Evolutionary conservation across 2,329 filamentous ascomycete species (phyloP).

Genomic region (Phaeosphaeriaceae sp.): DNA sequence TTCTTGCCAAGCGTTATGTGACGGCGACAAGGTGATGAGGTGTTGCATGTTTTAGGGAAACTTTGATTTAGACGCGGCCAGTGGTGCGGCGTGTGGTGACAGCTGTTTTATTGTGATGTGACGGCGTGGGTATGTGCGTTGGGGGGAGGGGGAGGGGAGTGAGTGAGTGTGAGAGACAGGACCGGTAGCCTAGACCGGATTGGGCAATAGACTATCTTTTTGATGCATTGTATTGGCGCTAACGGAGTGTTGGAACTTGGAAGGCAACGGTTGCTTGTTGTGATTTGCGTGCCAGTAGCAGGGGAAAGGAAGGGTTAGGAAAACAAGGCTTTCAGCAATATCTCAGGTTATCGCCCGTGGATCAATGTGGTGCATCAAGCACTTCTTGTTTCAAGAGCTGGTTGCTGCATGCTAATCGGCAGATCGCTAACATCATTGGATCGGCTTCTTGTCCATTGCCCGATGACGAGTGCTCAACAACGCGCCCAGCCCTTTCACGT

Average conservation of each 20-base stretch:
- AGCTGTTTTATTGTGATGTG: too few species aligned
- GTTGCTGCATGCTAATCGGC: constrained; percentile 1
- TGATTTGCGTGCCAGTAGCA: not conserved
- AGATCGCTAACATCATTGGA: constrained; percentile 6
- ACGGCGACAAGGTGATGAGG: too few species aligned
- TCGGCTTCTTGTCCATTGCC: constrained; percentile 1
- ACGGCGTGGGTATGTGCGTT: too few species aligned
- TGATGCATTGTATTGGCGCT: too few species aligned
- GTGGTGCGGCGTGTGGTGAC: too few species aligned
- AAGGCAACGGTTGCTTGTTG: too few species aligned
- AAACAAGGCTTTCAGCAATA: not conserved
- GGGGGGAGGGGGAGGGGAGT: too few species aligned
- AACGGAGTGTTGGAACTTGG: too few species aligned
- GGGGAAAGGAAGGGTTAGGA: not conserved
- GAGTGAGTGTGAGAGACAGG: not conserved
- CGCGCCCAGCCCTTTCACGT: constrained; percentile 5
- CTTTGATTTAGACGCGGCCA: too few species aligned
- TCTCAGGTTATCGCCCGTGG: not conserved
- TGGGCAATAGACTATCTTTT: too few species aligned
- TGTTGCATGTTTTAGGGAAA: too few species aligned
- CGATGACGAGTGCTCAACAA: constrained; percentile 20
- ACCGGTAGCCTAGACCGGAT: not conserved
- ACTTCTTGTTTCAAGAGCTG: constrained; percentile 8
- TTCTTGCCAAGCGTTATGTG: too few species aligned
- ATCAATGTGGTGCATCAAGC: not conserved